Evolutionary conservation across 176 grass and related monocot species (phyloP).

Genomic region (Oryza longistaminata): DNA sequence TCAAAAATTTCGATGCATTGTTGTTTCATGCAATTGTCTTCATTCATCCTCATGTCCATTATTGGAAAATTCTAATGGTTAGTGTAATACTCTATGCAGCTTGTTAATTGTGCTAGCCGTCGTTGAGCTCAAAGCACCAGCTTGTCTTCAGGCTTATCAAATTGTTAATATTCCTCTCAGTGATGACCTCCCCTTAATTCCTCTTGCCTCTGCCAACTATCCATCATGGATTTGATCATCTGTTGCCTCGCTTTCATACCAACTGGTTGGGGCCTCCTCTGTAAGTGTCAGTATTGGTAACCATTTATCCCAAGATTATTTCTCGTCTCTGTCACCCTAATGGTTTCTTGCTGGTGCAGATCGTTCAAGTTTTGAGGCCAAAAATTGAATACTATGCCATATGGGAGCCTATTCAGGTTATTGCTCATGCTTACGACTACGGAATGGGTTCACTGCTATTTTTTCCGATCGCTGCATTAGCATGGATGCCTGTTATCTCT

Average conservation of each 20-base stretch:
- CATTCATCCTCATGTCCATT: slow-evolving; percentile 25
- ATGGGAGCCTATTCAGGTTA: slow-evolving; percentile 87
- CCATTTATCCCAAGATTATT: neutral
- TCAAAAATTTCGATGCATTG: neutral
- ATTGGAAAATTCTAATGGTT: slow-evolving; percentile 1
- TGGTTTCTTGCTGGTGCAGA: slow-evolving; percentile 40
- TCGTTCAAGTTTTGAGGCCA: slow-evolving; percentile 80
- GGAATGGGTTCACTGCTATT: slow-evolving; percentile 86
- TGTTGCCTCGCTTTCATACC: slow-evolving; percentile 94
- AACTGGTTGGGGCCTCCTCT: slow-evolving; percentile 87
- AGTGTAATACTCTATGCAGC: slow-evolving; percentile 48
- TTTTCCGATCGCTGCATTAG: slow-evolving; percentile 70
- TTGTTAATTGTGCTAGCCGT: slow-evolving; percentile 66
- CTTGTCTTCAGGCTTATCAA: slow-evolving; percentile 90
- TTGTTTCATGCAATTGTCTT: slow-evolving; percentile 22
- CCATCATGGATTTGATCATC: slow-evolving; percentile 74
- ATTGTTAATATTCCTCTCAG: slow-evolving; percentile 67
- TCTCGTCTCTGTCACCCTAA: neutral
- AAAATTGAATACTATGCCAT: slow-evolving; percentile 70
- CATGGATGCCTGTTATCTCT: slow-evolving; percentile 92
- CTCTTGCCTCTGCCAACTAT: slow-evolving; percentile 70
- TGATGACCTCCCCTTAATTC: slow-evolving; percentile 62
- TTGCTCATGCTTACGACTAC: slow-evolving; percentile 86
- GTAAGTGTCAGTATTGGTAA: slow-evolving; percentile 40
- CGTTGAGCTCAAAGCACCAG: slow-evolving; percentile 77